Evolutionary conservation across 768 basidiomycete species (phyloP).

Genomic region (Auriscalpium vulgare): DNA sequence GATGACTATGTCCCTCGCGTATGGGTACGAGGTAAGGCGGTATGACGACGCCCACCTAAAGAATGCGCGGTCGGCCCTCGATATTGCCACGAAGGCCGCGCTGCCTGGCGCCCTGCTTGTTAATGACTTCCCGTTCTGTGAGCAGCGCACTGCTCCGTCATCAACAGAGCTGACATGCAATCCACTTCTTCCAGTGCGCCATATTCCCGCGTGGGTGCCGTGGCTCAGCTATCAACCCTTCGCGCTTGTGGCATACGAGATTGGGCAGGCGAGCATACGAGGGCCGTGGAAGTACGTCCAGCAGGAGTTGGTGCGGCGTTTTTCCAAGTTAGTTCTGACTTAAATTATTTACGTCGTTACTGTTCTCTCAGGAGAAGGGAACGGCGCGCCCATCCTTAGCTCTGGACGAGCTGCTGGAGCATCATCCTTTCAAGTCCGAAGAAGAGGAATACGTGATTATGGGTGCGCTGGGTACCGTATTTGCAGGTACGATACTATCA

Average conservation of each 20-base stretch:
- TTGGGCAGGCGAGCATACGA: too few species aligned
- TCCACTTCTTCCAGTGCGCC: neutral
- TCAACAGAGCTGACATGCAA: too few species aligned
- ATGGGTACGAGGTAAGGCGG: conserved; percentile 2
- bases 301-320: neutral
- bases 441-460: neutral
- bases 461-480: neutral
- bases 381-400: neutral
- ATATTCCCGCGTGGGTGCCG: conserved; percentile 4
- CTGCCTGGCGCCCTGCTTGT: conserved; percentile 1
- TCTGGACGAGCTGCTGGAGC: neutral
- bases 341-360: neutral
- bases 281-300: neutral
- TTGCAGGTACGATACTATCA: neutral
- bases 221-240: conserved; percentile 5
- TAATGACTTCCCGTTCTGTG: conserved; percentile 6
- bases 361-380: neutral
- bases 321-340: neutral
- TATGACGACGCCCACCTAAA: neutral
- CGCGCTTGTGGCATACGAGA: neutral
- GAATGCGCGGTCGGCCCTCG: neutral
- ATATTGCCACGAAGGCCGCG: neutral
- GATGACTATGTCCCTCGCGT: conserved; percentile 1
- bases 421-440: neutral
- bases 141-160: neutral